Percentiles rank a stretch among this genome's conserved stretches.
Conservation (phyloP, 305 asterid species). For the Solanum hybrid region DNA sequence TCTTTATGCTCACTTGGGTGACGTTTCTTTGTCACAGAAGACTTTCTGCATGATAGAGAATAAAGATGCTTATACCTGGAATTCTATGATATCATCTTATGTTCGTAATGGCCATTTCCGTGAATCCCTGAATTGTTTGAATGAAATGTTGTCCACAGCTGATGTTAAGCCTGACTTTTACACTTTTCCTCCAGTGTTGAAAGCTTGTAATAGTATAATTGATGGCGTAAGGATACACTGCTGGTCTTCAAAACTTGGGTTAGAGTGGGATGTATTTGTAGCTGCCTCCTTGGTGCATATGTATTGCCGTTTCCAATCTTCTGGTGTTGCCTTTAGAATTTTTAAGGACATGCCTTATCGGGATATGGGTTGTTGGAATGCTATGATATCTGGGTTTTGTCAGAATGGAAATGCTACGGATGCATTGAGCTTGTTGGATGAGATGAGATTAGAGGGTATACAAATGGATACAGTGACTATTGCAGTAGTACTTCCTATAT, state of each 20-base stretch:
- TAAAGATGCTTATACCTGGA: constrained; percentile 72
- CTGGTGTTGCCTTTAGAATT: constrained; percentile 34
- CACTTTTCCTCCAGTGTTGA: constrained; percentile 63
- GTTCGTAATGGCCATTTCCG: constrained; percentile 35
- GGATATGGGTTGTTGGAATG: constrained; percentile 87
- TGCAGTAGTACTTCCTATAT: constrained; percentile 55
- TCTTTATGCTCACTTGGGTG: constrained; percentile 48
- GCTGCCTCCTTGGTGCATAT: constrained; percentile 75
- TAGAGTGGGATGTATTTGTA: constrained; percentile 73
- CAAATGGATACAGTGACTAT: constrained; percentile 56
- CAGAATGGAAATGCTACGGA: constrained; percentile 45
- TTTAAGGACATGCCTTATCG: constrained; percentile 66
- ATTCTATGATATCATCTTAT: constrained; percentile 66
- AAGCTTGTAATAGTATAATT: constrained; percentile 43
- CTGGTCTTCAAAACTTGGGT: constrained; percentile 53
- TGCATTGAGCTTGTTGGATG: constrained; percentile 44
- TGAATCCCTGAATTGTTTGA: constrained; percentile 46
- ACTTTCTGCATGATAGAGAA: constrained; percentile 36
- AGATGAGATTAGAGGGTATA: constrained; percentile 53
- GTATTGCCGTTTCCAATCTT: constrained; percentile 63
- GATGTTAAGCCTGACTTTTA: constrained; percentile 63
- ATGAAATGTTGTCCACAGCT: constrained; percentile 40
- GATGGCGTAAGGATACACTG: constrained; percentile 62
- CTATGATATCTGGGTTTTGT: constrained; percentile 74
- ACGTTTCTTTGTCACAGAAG: constrained; percentile 35